Conservation (phyloP, 1,284 basidiomycete genomes). For the Lignosus rhinocerotis region DNA sequence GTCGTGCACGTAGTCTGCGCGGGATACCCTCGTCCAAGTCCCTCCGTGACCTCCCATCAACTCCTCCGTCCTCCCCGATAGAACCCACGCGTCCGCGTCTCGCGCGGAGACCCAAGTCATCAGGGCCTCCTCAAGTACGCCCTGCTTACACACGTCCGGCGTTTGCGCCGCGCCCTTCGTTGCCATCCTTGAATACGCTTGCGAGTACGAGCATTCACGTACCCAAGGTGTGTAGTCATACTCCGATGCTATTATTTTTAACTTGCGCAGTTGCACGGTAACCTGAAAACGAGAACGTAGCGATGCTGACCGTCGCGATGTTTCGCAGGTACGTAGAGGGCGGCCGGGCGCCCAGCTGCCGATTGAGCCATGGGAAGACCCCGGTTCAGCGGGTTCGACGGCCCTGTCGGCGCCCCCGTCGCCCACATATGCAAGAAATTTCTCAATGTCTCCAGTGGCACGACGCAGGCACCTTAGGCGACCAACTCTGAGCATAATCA, state of each 20-base stretch:
- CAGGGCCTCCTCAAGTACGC: constrained; percentile 40
- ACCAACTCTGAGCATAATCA: constrained; percentile 33
- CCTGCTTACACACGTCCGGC: constrained; percentile 43
- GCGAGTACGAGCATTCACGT: constrained; percentile 55
- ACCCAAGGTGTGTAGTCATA: constrained; percentile 49
- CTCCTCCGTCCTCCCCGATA: constrained; percentile 27
- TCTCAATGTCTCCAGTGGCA: constrained; percentile 17
- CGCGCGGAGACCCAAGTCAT: constrained; percentile 37
- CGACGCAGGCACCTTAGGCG: constrained; percentile 26
- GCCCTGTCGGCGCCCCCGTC: constrained; percentile 9
- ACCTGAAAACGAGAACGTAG: background rate
- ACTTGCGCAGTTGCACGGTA: constrained; percentile 9
- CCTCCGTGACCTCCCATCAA: constrained; percentile 17
- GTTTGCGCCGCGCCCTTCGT: constrained; percentile 52
- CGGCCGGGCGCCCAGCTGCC: constrained; percentile 29
- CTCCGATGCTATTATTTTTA: background rate
- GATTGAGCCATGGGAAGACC: constrained; percentile 27
- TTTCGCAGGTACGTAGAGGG: constrained; percentile 26
- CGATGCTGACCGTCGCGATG: constrained; percentile 16
- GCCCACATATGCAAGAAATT: constrained; percentile 11
- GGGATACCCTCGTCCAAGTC: constrained; percentile 15
- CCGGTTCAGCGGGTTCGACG: constrained; percentile 1
- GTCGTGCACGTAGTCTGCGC: constrained; percentile 7
- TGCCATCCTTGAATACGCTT: constrained; percentile 64
- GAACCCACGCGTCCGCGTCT: constrained; percentile 23